Percentiles rank a stretch among this genome's conserved stretches.
Evolutionary conservation across 1,284 basidiomycete genomes (phyloP).

Genomic region (Boletus subluridellus): DNA sequence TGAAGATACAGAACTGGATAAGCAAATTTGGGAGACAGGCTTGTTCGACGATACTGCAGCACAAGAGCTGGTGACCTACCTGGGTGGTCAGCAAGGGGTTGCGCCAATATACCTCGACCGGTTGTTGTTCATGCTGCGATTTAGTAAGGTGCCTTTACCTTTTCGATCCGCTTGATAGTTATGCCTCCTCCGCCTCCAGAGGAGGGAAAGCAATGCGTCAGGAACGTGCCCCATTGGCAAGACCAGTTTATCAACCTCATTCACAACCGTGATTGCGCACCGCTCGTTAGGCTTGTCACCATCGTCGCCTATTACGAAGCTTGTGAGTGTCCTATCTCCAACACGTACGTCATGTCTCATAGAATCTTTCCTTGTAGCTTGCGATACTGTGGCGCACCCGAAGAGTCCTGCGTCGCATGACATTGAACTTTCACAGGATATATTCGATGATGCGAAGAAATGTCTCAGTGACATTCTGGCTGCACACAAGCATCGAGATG

Average conservation of each 20-base stretch:
- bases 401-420: neutral
- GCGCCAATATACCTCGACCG: conserved; percentile 27
- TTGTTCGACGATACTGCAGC: conserved; percentile 27
- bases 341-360: no score
- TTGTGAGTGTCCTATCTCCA: conserved; percentile 9
- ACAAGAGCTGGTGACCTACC: conserved; percentile 9
- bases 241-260: conserved; percentile 13
- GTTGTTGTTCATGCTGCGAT: conserved; percentile 31
- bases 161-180: neutral
- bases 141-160: conserved; percentile 11
- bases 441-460: conserved; percentile 8
- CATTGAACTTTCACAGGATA: neutral
- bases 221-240: conserved; percentile 12
- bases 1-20: conserved; percentile 2
- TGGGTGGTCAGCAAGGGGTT: conserved; percentile 14
- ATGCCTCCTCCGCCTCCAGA: conserved; percentile 3
- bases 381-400: neutral
- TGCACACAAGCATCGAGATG: conserved; percentile 14
- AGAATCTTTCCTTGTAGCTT: conserved; percentile 6
- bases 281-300: conserved; percentile 21
- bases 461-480: conserved; percentile 13
- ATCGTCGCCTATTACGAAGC: conserved; percentile 28
- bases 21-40: conserved; percentile 24
- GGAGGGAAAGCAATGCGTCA: conserved; percentile 24
- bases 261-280: neutral